Percentiles rank a stretch among this genome's conserved stretches.
Evolutionary conservation across 2,329 filamentous ascomycete species (phyloP).

Genomic region (Exutisphaerella laricina): DNA sequence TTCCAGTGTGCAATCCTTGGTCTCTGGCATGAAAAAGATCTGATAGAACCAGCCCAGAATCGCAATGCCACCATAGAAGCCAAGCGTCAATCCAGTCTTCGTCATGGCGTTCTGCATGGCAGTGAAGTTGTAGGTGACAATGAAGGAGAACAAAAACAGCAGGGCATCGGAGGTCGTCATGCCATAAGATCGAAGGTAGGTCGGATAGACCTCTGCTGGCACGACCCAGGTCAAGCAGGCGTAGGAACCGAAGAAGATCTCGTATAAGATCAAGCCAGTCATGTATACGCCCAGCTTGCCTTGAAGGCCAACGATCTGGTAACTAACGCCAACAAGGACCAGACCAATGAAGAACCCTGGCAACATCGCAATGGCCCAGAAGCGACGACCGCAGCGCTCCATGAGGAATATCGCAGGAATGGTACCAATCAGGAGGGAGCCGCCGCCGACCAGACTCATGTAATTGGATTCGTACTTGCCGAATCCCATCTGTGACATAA

Average conservation of each 20-base stretch:
- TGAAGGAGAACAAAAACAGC: conserved; percentile 65
- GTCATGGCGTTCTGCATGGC: conserved; percentile 65
- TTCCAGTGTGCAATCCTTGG: conserved; percentile 62
- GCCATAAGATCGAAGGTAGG: conserved; percentile 65
- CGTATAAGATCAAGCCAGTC: conserved; percentile 62
- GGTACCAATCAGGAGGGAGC: conserved; percentile 55
- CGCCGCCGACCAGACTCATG: conserved; percentile 70
- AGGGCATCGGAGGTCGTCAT: conserved; percentile 66
- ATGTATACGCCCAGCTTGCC: conserved; percentile 54
- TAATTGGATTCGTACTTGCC: conserved; percentile 57
- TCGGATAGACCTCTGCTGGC: conserved; percentile 62
- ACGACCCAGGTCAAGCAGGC: conserved; percentile 29
- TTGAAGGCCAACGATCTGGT: conserved; percentile 47
- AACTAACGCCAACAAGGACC: conserved; percentile 59
- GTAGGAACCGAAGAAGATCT: conserved; percentile 57
- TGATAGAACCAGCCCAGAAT: conserved; percentile 67
- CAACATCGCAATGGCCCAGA: conserved; percentile 69
- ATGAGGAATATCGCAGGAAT: conserved; percentile 51
- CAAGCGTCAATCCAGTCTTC: conserved; percentile 58
- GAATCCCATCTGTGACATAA: conserved; percentile 66
- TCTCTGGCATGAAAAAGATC: conserved; percentile 62
- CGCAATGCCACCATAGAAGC: conserved; percentile 70
- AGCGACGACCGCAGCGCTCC: conserved; percentile 66
- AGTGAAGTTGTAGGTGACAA: conserved; percentile 71
- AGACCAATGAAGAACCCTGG: conserved; percentile 67